phyloP scores from a whole-genome alignment of 495 filamentous ascomycete species.

The Cryomyces antarcticus region DNA sequence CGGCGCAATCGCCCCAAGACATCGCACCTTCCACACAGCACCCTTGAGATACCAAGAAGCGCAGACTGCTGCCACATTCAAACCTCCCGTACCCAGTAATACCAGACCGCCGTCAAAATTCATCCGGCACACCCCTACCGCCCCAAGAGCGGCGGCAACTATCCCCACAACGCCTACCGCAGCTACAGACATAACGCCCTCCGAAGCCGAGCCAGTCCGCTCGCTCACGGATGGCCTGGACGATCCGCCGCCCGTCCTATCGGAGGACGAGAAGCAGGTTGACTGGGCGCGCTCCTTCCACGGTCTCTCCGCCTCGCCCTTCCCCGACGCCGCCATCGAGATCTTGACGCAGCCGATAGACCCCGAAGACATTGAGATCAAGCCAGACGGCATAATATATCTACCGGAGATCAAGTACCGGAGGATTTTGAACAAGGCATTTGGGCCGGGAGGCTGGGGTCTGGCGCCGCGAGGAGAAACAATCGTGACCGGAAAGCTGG shows the following conservation, averaged over 20 bases:
- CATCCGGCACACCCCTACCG: neutral
- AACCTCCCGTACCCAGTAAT: too few relatives aligned
- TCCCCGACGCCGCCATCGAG: constrained; percentile 53
- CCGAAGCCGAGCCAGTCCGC: constrained; percentile 8
- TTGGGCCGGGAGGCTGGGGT: constrained; percentile 92
- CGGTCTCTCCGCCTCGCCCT: constrained; percentile 57
- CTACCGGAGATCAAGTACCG: constrained; percentile 97
- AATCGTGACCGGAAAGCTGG: constrained; percentile 67
- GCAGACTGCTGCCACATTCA: too few relatives aligned
- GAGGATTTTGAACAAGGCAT: constrained; percentile 73
- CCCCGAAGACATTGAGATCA: constrained; percentile 74
- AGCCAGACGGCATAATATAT: constrained; percentile 90
- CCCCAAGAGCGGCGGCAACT: neutral
- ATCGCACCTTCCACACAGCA: too few relatives aligned
- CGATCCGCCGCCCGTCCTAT: constrained; percentile 30
- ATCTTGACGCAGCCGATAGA: constrained; percentile 47
- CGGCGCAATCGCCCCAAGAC: too few relatives aligned
- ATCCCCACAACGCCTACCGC: constrained; percentile 6
- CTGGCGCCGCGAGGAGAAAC: constrained; percentile 78
- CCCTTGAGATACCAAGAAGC: too few relatives aligned
- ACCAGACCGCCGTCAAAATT: neutral
- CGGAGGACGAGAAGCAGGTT: constrained; percentile 30
- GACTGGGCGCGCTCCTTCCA: constrained; percentile 93
- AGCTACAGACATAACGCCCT: neutral
- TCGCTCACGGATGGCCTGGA: constrained; percentile 31